phyloP scores from a whole-genome alignment of 1,139 yeast genomes.

The Geotrichum siamense region DNA sequence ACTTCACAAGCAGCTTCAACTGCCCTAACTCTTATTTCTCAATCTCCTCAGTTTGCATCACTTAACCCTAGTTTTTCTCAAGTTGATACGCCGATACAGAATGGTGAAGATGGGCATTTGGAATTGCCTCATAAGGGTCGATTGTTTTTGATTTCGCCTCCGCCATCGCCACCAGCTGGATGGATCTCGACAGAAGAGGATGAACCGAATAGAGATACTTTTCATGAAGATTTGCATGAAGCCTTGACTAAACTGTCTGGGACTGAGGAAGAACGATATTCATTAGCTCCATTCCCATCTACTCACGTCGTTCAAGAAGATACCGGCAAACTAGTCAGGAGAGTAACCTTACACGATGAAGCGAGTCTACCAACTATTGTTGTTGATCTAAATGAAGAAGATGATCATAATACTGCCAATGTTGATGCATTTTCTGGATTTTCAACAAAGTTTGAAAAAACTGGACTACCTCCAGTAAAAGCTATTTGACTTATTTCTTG shows the following conservation, averaged over 20 bases:
- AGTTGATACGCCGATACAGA: slow-evolving; percentile 23
- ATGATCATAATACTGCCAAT: slow-evolving; percentile 22
- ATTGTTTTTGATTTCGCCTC: slow-evolving; percentile 40
- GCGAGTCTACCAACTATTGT: slow-evolving; percentile 26
- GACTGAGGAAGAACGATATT: slow-evolving; percentile 1
- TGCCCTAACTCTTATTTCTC: slow-evolving; percentile 22
- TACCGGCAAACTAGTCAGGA: slow-evolving; percentile 20
- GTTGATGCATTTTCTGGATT: not conserved
- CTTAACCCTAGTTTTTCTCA: slow-evolving; percentile 22
- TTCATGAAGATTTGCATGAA: slow-evolving; percentile 19
- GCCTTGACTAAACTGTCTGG: slow-evolving; percentile 19
- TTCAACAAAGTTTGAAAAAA: not conserved
- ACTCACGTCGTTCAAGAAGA: slow-evolving; percentile 7
- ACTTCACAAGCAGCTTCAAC: slow-evolving; percentile 26
- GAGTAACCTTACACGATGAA: slow-evolving; percentile 22
- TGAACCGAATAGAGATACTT: slow-evolving; percentile 29
- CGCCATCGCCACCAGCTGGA: slow-evolving; percentile 41
- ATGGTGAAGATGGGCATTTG: slow-evolving; percentile 21
- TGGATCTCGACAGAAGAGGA: slow-evolving; percentile 36
- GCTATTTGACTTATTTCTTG: slow-evolving; percentile 1
- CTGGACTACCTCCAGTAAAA: slow-evolving; percentile 4
- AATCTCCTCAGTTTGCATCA: slow-evolving; percentile 18
- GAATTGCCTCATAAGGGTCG: slow-evolving; percentile 38
- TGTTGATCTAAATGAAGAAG: slow-evolving; percentile 32
- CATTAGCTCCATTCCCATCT: slow-evolving; percentile 7